Evolutionary conservation across 2,329 filamentous ascomycete species (phyloP), one percentile per base, ranked within the genome.

Genomic region (Calonectria fujianensis): DNA sequence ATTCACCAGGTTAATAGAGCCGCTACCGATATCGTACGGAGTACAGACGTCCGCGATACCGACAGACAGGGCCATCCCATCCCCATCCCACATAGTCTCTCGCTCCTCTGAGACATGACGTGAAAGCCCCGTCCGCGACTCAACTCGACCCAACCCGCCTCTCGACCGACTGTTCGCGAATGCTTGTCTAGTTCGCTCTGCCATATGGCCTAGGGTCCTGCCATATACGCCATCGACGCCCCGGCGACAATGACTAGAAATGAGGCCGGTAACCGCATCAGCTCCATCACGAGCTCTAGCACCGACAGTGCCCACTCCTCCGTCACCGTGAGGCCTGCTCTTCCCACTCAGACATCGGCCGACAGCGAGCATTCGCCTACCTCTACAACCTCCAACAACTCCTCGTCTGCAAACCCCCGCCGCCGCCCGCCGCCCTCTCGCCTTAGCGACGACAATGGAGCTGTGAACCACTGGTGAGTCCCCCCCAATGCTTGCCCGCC

Each of bases 251-350:
- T 95, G 93, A 91, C 92, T 86, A 91, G 90, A 85, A 91, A 93
- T 87, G 92, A 94, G 83, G 87, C 87, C 81, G 85, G 86, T 81
- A 88, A 89, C 85, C 93, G 92, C 86, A 90, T 93, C 89, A 84
- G 83, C 83, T 85, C 84, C 67, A 71, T 81, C 75, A 83, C 84
- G 80, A 84, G 82, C 81, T 80, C 79, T 76, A 92, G 90, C 86
- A 91, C 90, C 82, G 90, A 92, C 81, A 94, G 92, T 87, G 91
- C 90, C 85, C 90, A 90, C 80, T 94, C 93, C 75, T 90, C 89
- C 82, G 90, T 91, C 81, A 95, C 94, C 50, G 86, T 92, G 78
- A 92, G 89, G 85, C 88, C 88, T 74, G 72, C 48, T 85, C 84
- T 66, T 82, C 80, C 74, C 50, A 54, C 69, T 63, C 65, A 67